These are phyloP conservation scores for Naganishia friedmannii DNA, from an alignment of 768 basidiomycete genomes.

Conservation along the genomic window DNA sequence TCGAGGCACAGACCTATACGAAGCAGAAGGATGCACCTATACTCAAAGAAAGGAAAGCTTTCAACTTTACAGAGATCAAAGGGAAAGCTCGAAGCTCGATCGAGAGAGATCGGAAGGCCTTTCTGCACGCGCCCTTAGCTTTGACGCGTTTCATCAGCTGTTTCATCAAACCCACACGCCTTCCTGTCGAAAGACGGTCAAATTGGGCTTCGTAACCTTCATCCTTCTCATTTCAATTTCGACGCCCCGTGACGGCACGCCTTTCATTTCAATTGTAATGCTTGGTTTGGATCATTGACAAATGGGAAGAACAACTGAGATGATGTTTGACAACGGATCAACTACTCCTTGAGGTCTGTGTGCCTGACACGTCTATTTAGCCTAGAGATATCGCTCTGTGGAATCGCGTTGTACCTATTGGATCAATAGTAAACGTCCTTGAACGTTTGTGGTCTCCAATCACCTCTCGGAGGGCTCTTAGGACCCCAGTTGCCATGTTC, in stretches of 20 bases:
- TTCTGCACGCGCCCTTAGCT: not conserved
- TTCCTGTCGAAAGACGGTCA: not conserved
- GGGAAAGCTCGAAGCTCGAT: slow-evolving; percentile 14
- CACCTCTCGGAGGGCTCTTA: not conserved
- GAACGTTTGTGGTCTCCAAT: not conserved
- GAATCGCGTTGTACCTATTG: not conserved
- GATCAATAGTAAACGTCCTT: not conserved
- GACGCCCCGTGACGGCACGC: too few species aligned
- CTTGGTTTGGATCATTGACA: not conserved
- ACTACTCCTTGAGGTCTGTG: not conserved
- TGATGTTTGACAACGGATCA: not conserved
- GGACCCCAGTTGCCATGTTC: not conserved
- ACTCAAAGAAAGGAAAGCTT: not conserved
- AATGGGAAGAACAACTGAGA: slow-evolving; percentile 1
- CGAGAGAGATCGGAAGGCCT: slow-evolving; percentile 7
- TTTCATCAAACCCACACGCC: not conserved
- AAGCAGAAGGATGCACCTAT: not conserved
- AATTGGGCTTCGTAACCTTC: too few species aligned
- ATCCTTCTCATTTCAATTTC: too few species aligned
- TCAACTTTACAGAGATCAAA: slow-evolving; percentile 14
- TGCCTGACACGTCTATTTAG: not conserved
- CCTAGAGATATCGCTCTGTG: not conserved
- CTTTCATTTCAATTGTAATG: not conserved
- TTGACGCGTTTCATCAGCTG: slow-evolving; percentile 13
- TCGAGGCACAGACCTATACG: not conserved